Base-by-base conservation (phyloP, 2,329 filamentous ascomycete genomes). In the Penicillium sp. region DNA sequence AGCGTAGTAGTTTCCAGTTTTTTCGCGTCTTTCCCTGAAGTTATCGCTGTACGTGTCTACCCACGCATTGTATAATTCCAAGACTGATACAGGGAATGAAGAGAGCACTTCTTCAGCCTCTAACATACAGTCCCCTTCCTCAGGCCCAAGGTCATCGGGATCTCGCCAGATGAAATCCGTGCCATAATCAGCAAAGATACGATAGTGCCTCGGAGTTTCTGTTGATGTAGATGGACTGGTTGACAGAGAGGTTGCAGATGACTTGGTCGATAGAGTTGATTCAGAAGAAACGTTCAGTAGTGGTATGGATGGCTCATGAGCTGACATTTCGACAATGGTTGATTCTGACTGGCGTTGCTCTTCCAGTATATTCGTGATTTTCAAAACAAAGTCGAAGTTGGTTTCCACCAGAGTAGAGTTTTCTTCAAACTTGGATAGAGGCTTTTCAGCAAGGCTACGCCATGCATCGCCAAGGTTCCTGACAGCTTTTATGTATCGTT, bases 141-240 rank as follows among this genome's bases (percentile, higher is more conserved):
- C 52, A 22, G 29, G 14, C 11, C 13, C 33, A 13, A 54, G 28
- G 27, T 57, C 53, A 13, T 53, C 42, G 0, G 28, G n/a, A 7
- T 52, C 45, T 7, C 47, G 52, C 55, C 49, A 59, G 8, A 61
- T 46, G 12, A 59, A 59, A 13, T 48, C 48, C 7, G 55, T 55
- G 16, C 54, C 51, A 28, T 54, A 57, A 16, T 61, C 60, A 9
- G 57, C 36, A 29, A 55, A 52, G 12, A 58, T 61, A 9, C 53
- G 52, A 19, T 57, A 61, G 34, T 57, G 53, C 1, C 44, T 50
- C n/a, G 38, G 41, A 10, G 6, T 1, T 22, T 44, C 14, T 22
- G 18, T 39, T 25, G 37, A 18, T 31, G 25, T 41, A 11, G 45
- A 7, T 25, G 25, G n/a, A 3, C 13, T 11, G 34, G 27, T 18